These are phyloP conservation scores for Magnaporthales sp. DNA, from an alignment of 2,329 filamentous ascomycete species.

Conservation along the genomic window DNA sequence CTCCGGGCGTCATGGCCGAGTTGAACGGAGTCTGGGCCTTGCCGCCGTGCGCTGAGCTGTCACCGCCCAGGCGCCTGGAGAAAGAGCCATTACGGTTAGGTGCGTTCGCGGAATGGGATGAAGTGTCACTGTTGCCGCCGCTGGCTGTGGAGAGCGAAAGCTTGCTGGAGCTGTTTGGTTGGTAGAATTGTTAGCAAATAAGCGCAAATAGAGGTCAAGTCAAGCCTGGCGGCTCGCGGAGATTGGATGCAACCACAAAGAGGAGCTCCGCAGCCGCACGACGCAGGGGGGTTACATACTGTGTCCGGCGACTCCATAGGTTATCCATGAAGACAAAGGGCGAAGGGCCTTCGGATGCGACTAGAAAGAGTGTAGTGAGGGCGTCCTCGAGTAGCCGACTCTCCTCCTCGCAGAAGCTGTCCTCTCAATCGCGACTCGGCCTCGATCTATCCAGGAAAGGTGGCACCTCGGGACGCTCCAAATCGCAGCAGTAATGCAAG, in stretches of 20 bases:
- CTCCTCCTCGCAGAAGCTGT: conserved; percentile 1
- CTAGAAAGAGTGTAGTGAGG: not conserved
- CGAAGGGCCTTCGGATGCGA: conserved; percentile 6
- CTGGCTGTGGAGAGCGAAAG: conserved; percentile 74
- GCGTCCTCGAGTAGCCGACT: conserved; percentile 2
- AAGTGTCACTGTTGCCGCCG: conserved; percentile 34
- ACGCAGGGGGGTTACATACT: conserved; percentile 43
- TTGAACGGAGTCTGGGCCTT: conserved; percentile 68
- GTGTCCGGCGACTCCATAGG: conserved; percentile 75
- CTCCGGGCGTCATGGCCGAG: conserved; percentile 61
- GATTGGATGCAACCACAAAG: not conserved
- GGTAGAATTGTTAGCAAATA: not conserved
- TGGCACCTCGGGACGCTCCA: conserved; percentile 2
- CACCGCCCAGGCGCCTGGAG: conserved; percentile 67
- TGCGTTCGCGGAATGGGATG: conserved; percentile 47
- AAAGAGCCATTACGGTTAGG: conserved; percentile 53
- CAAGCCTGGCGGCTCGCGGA: not conserved
- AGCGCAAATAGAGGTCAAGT: not conserved
- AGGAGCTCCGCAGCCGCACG: not conserved
- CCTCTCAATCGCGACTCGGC: not conserved
- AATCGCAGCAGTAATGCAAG: not conserved
- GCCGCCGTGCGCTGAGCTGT: conserved; percentile 59
- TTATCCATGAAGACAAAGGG: conserved; percentile 44
- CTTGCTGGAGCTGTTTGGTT: conserved; percentile 62
- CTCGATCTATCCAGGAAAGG: not conserved